Conservation (phyloP, 208 protist species). For the Leptomonas pyrrhocoris region DNA sequence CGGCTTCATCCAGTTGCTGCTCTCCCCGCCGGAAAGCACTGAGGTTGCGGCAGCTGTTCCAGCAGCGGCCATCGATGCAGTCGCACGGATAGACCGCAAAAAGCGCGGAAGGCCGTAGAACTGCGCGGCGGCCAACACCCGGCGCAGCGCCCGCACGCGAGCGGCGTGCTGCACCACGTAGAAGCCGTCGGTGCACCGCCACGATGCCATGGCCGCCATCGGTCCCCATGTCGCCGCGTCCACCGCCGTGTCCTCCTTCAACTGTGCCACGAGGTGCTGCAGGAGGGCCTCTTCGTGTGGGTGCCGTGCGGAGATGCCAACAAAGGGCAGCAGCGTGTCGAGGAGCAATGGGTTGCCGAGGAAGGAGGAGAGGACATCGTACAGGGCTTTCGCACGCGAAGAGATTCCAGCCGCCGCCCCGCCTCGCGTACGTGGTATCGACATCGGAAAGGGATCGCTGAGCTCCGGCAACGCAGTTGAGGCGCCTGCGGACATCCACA, state of each 20-base stretch:
- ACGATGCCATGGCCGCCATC: slow-evolving; percentile 43
- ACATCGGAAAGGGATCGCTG: neutral
- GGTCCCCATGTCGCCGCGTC: slow-evolving; percentile 63
- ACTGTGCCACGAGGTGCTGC: slow-evolving; percentile 32
- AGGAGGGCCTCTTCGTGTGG: slow-evolving; percentile 56
- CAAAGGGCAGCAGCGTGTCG: slow-evolving; percentile 51
- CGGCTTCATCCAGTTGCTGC: slow-evolving; percentile 7
- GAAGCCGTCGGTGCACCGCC: slow-evolving; percentile 51
- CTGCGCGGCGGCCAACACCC: slow-evolving; percentile 55
- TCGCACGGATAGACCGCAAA: slow-evolving; percentile 75
- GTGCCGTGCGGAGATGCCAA: slow-evolving; percentile 41
- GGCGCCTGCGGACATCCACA: neutral
- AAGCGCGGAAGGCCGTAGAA: slow-evolving; percentile 88
- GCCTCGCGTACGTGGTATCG: no score
- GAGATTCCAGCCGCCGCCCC: neutral
- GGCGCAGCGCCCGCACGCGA: slow-evolving; percentile 39
- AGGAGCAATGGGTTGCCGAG: slow-evolving; percentile 17
- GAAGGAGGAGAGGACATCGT: slow-evolving; percentile 21
- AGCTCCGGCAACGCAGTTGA: neutral
- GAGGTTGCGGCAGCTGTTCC: neutral
- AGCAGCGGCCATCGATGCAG: neutral
- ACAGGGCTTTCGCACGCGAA: neutral
- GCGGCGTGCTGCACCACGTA: slow-evolving; percentile 61
- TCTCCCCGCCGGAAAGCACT: neutral
- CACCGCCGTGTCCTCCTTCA: slow-evolving; percentile 19